Conservation (phyloP, 1,139 yeast species). For the Candida gigantensis region DNA sequence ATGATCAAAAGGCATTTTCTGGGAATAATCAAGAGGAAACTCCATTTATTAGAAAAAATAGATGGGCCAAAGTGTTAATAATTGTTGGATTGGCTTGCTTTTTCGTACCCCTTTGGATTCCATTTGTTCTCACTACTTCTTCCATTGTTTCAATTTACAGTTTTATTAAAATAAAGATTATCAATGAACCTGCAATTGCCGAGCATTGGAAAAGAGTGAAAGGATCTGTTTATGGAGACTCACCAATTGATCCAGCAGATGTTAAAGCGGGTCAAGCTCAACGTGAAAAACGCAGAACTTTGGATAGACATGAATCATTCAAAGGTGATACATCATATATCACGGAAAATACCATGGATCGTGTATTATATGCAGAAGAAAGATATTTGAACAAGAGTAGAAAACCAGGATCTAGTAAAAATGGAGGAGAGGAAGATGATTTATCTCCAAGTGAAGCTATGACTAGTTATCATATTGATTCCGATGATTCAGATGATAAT, state of each 20-base stretch:
- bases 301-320: slow-evolving; percentile 38
- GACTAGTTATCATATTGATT: slow-evolving; percentile 4
- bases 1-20: slow-evolving; percentile 18
- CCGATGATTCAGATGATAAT: slow-evolving; percentile 16
- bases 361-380: slow-evolving; percentile 42
- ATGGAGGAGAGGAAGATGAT: slow-evolving; percentile 15
- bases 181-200: slow-evolving; percentile 24
- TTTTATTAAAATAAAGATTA: slow-evolving; percentile 31
- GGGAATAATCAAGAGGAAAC: slow-evolving; percentile 44
- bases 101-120: slow-evolving; percentile 56
- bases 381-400: slow-evolving; percentile 22
- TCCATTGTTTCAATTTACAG: slow-evolving; percentile 39
- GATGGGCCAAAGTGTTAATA: slow-evolving; percentile 29
- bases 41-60: slow-evolving; percentile 33
- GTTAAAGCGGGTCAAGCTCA: slow-evolving; percentile 33
- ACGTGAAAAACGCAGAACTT: slow-evolving; percentile 28
- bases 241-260: slow-evolving; percentile 34
- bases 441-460: background rate
- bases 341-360: slow-evolving; percentile 40
- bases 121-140: slow-evolving; percentile 48
- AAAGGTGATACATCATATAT: slow-evolving; percentile 46
- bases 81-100: slow-evolving; percentile 32
- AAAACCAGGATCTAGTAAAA: slow-evolving; percentile 7
- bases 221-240: slow-evolving; percentile 34
- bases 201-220: slow-evolving; percentile 39